These are phyloP conservation scores for Xylaria sp. DNA, from an alignment of 2,329 filamentous ascomycete genomes.

Conservation along the genomic window DNA sequence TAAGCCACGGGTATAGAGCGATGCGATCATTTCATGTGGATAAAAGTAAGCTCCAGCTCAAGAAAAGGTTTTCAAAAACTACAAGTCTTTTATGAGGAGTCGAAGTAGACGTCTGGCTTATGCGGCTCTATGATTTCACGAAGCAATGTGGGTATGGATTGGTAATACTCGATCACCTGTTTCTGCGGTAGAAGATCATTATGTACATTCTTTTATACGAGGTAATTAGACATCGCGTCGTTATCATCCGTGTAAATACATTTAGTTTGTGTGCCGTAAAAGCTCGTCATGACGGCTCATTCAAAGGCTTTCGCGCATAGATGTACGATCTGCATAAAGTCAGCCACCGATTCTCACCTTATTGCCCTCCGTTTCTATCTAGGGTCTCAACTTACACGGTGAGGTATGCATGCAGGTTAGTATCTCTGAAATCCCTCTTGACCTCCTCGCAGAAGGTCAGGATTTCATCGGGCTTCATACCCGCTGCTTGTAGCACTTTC, in stretches of 20 bases:
- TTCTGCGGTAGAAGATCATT: not conserved
- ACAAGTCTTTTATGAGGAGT: not conserved
- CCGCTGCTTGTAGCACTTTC: constrained; percentile 48
- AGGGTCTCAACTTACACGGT: constrained; percentile 44
- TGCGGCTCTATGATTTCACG: not conserved
- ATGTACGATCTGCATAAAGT: constrained; percentile 40
- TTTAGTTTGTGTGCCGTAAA: not conserved
- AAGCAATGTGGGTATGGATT: not conserved
- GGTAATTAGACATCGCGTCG: not conserved
- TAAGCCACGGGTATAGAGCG: not conserved
- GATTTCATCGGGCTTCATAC: constrained; percentile 46
- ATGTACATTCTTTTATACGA: not conserved
- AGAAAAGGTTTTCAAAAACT: not conserved
- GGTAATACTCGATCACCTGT: not conserved
- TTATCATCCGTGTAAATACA: not conserved
- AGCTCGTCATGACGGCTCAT: constrained; percentile 13
- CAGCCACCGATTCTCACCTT: not conserved
- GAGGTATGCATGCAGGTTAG: constrained; percentile 49
- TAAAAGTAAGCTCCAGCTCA: not conserved
- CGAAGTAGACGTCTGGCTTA: not conserved
- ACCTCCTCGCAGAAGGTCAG: constrained; percentile 47
- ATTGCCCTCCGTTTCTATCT: too few species aligned
- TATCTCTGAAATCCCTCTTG: constrained; percentile 47
- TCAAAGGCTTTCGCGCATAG: constrained; percentile 39
- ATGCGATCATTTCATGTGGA: not conserved